These are phyloP conservation scores for Phlebiopsis gigantea DNA, from an alignment of 768 basidiomycete genomes.

Conservation along the genomic window DNA sequence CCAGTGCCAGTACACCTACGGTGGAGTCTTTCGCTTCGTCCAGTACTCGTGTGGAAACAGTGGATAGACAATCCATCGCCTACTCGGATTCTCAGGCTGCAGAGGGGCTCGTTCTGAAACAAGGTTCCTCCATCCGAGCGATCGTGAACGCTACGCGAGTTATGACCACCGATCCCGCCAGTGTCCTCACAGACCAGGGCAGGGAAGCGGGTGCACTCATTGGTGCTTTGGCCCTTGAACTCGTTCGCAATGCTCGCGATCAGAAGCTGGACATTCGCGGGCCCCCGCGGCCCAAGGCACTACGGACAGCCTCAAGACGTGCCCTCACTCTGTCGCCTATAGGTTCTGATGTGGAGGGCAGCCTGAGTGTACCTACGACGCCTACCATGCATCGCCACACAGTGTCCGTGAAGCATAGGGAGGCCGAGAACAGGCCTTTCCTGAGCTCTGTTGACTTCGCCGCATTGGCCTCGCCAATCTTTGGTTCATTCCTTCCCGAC, in stretches of 20 bases:
- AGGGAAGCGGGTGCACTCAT: conserved; percentile 58
- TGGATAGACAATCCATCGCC: background rate
- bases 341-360: background rate
- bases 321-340: background rate
- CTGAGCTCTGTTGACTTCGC: conserved; percentile 20
- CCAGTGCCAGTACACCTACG: background rate
- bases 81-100: background rate
- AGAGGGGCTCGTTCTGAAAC: conserved; percentile 21
- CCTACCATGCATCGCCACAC: conserved; percentile 22
- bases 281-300: conserved; percentile 38
- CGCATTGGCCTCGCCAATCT: conserved; percentile 48
- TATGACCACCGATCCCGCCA: conserved; percentile 76
- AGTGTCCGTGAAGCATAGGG: background rate
- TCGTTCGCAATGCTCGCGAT: conserved; percentile 66
- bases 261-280: conserved; percentile 46
- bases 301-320: conserved; percentile 16
- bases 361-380: conserved; percentile 32
- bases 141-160: conserved; percentile 81
- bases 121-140: conserved; percentile 67
- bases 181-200: conserved; percentile 70
- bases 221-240: conserved; percentile 55
- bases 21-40: background rate
- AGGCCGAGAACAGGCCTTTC: conserved; percentile 8
- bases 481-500: conserved; percentile 53
- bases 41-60: background rate